phyloP scores from a whole-genome alignment of 1,139 yeast species.

The Zygosaccharomyces pseudobailii region DNA sequence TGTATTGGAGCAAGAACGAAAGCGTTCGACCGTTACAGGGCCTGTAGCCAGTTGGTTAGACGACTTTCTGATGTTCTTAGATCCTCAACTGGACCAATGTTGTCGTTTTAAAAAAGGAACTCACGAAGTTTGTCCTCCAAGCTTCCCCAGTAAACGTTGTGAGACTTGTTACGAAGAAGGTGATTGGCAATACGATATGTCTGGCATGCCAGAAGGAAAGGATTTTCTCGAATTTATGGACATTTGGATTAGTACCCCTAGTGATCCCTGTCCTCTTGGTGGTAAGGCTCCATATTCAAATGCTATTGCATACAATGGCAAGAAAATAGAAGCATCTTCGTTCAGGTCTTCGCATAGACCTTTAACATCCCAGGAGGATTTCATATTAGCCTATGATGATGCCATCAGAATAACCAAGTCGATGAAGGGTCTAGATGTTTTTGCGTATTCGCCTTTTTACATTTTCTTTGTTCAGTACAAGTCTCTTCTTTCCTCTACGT shows the following conservation, averaged over 20 bases:
- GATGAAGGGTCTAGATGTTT: conserved; percentile 54
- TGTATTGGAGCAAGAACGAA: conserved; percentile 80
- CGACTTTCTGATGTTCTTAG: conserved; percentile 80
- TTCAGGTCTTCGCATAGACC: conserved; percentile 83
- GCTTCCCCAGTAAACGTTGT: conserved; percentile 68
- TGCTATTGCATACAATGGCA: conserved; percentile 47
- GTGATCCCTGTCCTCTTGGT: conserved; percentile 92
- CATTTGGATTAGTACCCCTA: conserved; percentile 78
- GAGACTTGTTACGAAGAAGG: conserved; percentile 61
- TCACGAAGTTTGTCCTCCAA: conserved; percentile 56
- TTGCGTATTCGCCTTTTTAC: conserved; percentile 91
- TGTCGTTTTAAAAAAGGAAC: conserved; percentile 60
- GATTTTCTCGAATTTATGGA: conserved; percentile 69
- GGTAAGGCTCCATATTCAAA: conserved; percentile 88
- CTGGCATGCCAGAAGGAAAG: conserved; percentile 73
- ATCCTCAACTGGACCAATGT: conserved; percentile 82
- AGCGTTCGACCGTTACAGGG: conserved; percentile 64
- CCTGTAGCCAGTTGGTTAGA: conserved; percentile 93
- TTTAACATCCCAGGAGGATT: conserved; percentile 75
- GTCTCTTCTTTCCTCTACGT: conserved; percentile 54
- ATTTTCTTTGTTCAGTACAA: conserved; percentile 87
- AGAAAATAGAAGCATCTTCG: conserved; percentile 51
- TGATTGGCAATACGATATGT: conserved; percentile 69
- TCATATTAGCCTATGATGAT: conserved; percentile 71
- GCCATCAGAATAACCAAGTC: conserved; percentile 67